These are phyloP conservation scores for Marchantia polymorpha DNA, from an alignment of 225 moss, liverwort and hornwort genomes.

Conservation along the genomic window DNA sequence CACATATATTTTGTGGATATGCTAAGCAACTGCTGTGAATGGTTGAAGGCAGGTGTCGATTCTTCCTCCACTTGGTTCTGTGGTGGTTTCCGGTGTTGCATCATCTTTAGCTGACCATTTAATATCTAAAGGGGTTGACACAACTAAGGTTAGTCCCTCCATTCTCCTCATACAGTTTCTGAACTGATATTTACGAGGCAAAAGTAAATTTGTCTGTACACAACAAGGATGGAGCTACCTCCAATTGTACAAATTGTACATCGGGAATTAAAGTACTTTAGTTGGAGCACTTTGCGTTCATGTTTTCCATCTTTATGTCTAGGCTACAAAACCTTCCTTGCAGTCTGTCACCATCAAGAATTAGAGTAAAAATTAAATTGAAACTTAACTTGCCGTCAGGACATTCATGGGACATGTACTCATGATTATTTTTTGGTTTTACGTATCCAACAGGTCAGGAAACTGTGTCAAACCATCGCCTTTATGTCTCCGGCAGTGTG, in stretches of 20 bases:
- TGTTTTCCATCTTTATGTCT: too few species aligned
- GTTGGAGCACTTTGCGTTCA: too few species aligned
- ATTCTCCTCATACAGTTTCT: not conserved
- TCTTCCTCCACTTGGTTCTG: conserved; percentile 50
- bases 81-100: conserved; percentile 40
- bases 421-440: not conserved
- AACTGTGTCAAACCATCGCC: conserved; percentile 88
- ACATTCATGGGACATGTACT: not conserved
- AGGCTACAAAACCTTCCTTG: too few species aligned
- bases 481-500: conserved; percentile 84
- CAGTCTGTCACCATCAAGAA: too few species aligned
- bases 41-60: conserved; percentile 36
- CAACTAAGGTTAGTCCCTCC: conserved; percentile 37
- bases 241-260: too few species aligned
- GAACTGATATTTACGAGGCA: too few species aligned
- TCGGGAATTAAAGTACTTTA: too few species aligned
- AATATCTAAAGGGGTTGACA: conserved; percentile 44
- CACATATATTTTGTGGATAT: too few species aligned
- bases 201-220: too few species aligned
- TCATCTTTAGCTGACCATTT: conserved; percentile 46
- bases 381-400: not conserved
- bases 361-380: too few species aligned
- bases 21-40: not conserved
- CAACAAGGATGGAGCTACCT: too few species aligned
- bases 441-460: conserved; percentile 68